Base-by-base conservation (phyloP, 2,329 filamentous ascomycete genomes). In the Neonectria neomacrospora region DNA sequence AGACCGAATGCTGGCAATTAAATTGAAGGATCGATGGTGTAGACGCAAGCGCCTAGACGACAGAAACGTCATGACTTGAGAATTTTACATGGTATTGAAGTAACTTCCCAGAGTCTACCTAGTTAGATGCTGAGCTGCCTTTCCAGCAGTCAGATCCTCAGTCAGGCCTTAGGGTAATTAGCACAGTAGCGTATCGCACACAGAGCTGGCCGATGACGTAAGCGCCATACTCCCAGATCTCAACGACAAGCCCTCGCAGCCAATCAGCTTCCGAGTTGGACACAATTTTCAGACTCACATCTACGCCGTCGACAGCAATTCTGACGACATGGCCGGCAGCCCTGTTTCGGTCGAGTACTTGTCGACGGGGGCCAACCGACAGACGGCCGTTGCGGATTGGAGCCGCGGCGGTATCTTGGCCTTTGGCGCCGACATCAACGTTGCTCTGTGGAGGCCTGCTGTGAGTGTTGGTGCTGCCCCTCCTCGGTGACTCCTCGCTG, bases 321-420 rank as follows among this genome's bases (percentile, higher is more conserved):
- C 58, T 34, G 57, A 59, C 64, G 48, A 71, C 66, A 78, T 78
- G 76, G 69, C 70, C 60, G 63, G 63, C 48, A 67, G 69, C 39
- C 69, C 68, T 42, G 72, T 83, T 28, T 78, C 77, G 28, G 74
- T 81, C 67, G 79, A 83, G 66, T 88, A 89, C 69, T 77, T 96
- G 69, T 90, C 93, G 50, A 89, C 90, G 66, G 96, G 96, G 64
- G 95, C 93, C 50, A 99, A 98, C 78, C 87, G 95, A 72, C 93
- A 98, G 73, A 91, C 95, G 18, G 90, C 91, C 16, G 92, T 93
- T 28, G 94, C 95, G 28, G 95, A 98, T 80, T 99, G 96, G 96
- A 89, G 91, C 75, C 75, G 80, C 20, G 80, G 85, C 67, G 92
- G 91, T 10, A 76, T 94, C 47, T 83, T 99, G 57, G 96, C 94